These are phyloP conservation scores for Fragosphaeria purpurea DNA, from an alignment of 2,329 filamentous ascomycete genomes.

Conservation along the genomic window DNA sequence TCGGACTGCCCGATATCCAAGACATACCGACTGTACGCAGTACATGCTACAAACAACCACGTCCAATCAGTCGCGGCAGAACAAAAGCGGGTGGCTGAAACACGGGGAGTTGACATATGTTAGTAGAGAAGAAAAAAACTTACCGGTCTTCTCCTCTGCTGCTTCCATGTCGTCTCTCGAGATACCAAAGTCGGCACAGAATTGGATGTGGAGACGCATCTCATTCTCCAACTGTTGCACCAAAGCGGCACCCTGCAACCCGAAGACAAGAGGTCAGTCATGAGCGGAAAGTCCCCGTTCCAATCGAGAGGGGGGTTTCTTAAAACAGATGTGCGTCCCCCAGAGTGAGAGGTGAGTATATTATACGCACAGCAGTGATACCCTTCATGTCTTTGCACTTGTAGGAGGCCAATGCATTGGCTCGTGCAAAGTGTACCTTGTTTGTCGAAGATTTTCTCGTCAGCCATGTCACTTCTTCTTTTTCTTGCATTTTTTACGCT, in stretches of 20 bases:
- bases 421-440: conserved; percentile 76
- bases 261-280: not conserved
- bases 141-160: conserved; percentile 66
- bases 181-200: conserved; percentile 74
- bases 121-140: conserved; percentile 1
- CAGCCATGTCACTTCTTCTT: too few species aligned
- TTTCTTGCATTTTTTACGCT: too few species aligned
- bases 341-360: too few species aligned
- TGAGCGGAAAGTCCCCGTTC: too few species aligned
- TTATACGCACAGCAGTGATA: conserved; percentile 52
- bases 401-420: conserved; percentile 76
- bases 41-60: conserved; percentile 25
- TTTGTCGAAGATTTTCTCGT: not conserved
- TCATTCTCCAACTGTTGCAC: conserved; percentile 70
- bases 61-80: too few species aligned
- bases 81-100: too few species aligned
- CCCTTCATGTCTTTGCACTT: conserved; percentile 67
- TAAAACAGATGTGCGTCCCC: too few species aligned
- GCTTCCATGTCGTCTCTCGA: conserved; percentile 61
- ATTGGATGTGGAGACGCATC: conserved; percentile 69
- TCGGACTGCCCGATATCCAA: conserved; percentile 80
- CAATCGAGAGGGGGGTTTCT: too few species aligned
- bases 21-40: conserved; percentile 38
- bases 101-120: too few species aligned
- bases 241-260: conserved; percentile 36